phyloP scores from a whole-genome alignment of 176 grass and related monocot species.

The Elaeis guineensis region DNA sequence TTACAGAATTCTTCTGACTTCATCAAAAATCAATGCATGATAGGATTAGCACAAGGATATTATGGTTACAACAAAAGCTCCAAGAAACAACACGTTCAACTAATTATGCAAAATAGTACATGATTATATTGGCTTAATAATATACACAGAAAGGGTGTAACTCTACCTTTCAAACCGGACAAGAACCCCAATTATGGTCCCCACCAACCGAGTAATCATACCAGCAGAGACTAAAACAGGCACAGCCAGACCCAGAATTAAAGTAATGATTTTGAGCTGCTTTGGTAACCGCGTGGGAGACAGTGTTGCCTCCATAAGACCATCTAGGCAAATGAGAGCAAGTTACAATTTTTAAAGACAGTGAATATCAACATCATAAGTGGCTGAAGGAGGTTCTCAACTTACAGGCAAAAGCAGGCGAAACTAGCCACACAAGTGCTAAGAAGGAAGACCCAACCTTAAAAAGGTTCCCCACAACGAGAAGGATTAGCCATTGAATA shows the following conservation, averaged over 20 bases:
- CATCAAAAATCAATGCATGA: too few species aligned
- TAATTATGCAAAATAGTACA: too few species aligned
- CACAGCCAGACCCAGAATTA: constrained; percentile 56
- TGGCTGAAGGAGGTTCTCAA: constrained; percentile 20
- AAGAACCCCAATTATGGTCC: constrained; percentile 64
- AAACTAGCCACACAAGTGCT: constrained; percentile 90
- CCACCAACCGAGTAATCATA: constrained; percentile 55
- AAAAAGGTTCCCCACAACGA: constrained; percentile 71
- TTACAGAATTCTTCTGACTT: background rate
- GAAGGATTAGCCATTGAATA: constrained; percentile 71
- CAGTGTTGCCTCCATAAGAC: constrained; percentile 93
- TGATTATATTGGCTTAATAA: too few species aligned
- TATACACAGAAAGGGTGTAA: background rate
- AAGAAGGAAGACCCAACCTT: constrained; percentile 69
- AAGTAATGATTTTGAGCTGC: constrained; percentile 77
- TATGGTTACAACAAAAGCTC: too few species aligned
- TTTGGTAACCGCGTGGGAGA: constrained; percentile 60
- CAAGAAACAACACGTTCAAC: too few species aligned
- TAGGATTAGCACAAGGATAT: too few species aligned
- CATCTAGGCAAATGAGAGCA: constrained; percentile 50
- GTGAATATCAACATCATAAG: constrained; percentile 5
- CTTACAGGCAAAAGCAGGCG: constrained; percentile 94
- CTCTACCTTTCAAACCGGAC: constrained; percentile 75
- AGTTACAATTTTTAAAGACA: constrained; percentile 5
- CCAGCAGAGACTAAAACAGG: constrained; percentile 68